A percentile compares a stretch with the other conserved stretches of the same genome.
These are phyloP conservation scores for Apiotrichum veenhuisii DNA, from an alignment of 1,284 basidiomycete species.

Conservation along the genomic window DNA sequence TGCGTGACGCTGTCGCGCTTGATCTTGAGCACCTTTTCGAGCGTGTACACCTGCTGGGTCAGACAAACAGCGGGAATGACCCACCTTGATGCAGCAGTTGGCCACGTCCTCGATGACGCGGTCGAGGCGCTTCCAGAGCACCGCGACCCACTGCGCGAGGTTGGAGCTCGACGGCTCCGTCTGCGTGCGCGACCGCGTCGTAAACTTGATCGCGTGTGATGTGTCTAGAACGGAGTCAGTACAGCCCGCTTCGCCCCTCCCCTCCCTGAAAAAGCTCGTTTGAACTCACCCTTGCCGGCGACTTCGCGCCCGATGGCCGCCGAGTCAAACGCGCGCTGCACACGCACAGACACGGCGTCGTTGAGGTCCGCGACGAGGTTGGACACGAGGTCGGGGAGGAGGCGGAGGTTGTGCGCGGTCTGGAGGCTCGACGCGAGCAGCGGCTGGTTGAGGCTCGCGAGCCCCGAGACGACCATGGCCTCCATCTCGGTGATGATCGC, in stretches of 20 bases:
- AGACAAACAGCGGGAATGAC: constrained; percentile 13
- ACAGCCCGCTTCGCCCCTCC: no score
- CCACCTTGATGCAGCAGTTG: constrained; percentile 81
- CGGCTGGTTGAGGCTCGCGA: constrained; percentile 73
- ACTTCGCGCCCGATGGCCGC: constrained; percentile 78
- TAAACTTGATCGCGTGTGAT: constrained; percentile 34
- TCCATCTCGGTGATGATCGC: constrained; percentile 81
- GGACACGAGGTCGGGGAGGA: constrained; percentile 76
- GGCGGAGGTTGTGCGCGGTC: constrained; percentile 86
- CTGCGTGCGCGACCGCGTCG: constrained; percentile 55
- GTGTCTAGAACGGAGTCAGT: no score
- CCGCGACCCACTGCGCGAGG: constrained; percentile 72
- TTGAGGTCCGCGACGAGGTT: constrained; percentile 75
- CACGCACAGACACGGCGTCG: constrained; percentile 74
- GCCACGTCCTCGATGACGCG: constrained; percentile 82
- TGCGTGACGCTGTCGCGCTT: constrained; percentile 79
- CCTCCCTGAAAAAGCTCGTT: neutral
- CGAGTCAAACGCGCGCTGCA: constrained; percentile 78
- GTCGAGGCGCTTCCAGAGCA: constrained; percentile 79
- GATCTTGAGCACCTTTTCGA: constrained; percentile 86
- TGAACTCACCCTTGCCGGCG: constrained; percentile 61
- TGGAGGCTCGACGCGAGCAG: constrained; percentile 86
- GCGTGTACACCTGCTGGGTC: constrained; percentile 69
- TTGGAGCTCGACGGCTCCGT: constrained; percentile 78
- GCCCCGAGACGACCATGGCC: constrained; percentile 71